Conservation (phyloP, 1,284 basidiomycete genomes). For the Cystobasidium slooffiae region DNA sequence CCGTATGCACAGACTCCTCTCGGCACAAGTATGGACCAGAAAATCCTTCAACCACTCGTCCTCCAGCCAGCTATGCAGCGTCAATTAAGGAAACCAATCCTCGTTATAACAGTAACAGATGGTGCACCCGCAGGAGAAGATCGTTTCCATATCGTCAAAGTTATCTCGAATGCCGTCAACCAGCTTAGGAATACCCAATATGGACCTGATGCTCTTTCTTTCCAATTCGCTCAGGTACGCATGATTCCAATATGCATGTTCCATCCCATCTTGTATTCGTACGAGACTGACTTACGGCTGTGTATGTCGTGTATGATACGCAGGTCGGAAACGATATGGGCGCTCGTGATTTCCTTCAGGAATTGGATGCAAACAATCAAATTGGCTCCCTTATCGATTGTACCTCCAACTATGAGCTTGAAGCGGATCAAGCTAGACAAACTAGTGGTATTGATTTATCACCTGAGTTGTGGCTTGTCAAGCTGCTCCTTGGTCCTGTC, state of each 20-base stretch:
- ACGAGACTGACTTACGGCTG: no score
- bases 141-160: constrained; percentile 57
- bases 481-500: constrained; percentile 28
- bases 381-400: constrained; percentile 49
- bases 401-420: constrained; percentile 38
- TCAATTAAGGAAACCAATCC: constrained; percentile 59
- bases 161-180: constrained; percentile 56
- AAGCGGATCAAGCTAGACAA: constrained; percentile 35
- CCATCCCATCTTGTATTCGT: background rate
- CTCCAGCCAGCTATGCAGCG: constrained; percentile 57
- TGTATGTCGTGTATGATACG: no score
- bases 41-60: constrained; percentile 60
- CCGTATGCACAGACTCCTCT: constrained; percentile 48
- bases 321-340: constrained; percentile 51
- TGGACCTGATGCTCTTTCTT: constrained; percentile 59
- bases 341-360: constrained; percentile 59
- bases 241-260: background rate
- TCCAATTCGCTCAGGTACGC: constrained; percentile 59
- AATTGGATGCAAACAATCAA: constrained; percentile 59
- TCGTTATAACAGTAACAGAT: constrained; percentile 56
- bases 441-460: constrained; percentile 30
- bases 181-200: constrained; percentile 57
- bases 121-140: constrained; percentile 56
- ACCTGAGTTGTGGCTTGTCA: constrained; percentile 42
- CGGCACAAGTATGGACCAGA: constrained; percentile 58